Base-by-base conservation (phyloP, 1,284 basidiomycete genomes). In the Xerocomus cyaneibrunnescens region DNA sequence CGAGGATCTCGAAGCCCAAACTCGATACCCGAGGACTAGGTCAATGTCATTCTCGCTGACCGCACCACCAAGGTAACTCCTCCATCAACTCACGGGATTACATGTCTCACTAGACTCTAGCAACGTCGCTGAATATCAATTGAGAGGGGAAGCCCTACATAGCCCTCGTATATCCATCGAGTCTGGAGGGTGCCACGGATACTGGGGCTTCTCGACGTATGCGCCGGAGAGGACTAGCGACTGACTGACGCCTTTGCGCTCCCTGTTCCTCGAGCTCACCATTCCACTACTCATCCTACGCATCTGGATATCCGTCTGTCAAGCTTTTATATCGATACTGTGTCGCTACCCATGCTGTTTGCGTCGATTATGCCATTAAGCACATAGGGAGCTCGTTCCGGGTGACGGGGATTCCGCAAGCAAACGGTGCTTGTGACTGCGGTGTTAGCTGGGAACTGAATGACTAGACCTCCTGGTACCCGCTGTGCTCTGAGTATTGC, bases 391-490 rank as follows among this genome's bases (percentile, higher is more conserved):
- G 86, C 64, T 87, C 84, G 51, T 96, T 96, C 66, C 77, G 86
- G 17, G 74, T 96, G 5, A 65, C 78, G 14, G 83, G 88, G 19
- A 96, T 95, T 59, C 94, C 93, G 4, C 88, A 91, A 68, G 84
- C 92, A 0, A 88, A 91, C 58, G 90, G 90, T 0, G 92, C 92
- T 0, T 96, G 93, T 58, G 93, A 93, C 2, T 96, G 93, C 64
- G 92, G 93, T 22, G 85, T 94, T 41, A 94, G 92, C 68, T 94
- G 91, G 91, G 92, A 94, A 64, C 74, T 91, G 44, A 90, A 89
- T 9, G 49, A 52, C 5, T 32, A 52, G 40, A 19, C 12, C 8
- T 13, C 30, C 27, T 6, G 31, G 30, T 4, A 25, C 38, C 16
- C n/a, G 10, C n/a, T 19, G 16, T 2, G 3, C 9, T 35, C 9